Evolutionary conservation across 2,329 filamentous ascomycete genomes (phyloP).

Genomic region (Basipetospora chlamydospora): DNA sequence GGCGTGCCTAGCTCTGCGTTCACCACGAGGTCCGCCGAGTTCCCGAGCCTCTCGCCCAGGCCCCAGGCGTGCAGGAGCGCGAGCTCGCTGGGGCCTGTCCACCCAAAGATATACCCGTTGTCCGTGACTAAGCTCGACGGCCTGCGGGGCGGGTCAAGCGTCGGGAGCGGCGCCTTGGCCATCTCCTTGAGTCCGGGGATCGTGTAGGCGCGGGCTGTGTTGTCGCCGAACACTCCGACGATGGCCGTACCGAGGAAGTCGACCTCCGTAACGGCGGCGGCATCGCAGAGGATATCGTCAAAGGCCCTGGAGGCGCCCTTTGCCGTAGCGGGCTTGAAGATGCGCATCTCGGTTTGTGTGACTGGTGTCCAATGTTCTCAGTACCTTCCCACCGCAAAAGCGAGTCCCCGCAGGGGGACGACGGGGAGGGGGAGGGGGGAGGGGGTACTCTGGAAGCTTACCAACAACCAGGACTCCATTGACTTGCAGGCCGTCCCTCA

Average conservation of each 20-base stretch:
- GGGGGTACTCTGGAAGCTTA: too few species aligned
- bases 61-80: slow-evolving; percentile 78
- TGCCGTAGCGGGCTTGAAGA: slow-evolving; percentile 70
- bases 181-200: slow-evolving; percentile 85
- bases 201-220: slow-evolving; percentile 63
- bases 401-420: too few species aligned
- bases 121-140: slow-evolving; percentile 55
- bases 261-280: slow-evolving; percentile 61
- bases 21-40: slow-evolving; percentile 56
- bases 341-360: slow-evolving; percentile 58
- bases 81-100: slow-evolving; percentile 78
- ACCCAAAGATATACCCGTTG: slow-evolving; percentile 72
- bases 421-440: too few species aligned
- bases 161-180: slow-evolving; percentile 48
- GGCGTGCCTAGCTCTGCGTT: slow-evolving; percentile 64
- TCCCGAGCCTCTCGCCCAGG: slow-evolving; percentile 48
- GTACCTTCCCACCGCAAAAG: too few species aligned
- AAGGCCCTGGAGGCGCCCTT: slow-evolving; percentile 92
- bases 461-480: slow-evolving; percentile 70
- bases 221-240: slow-evolving; percentile 73
- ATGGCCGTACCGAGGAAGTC: slow-evolving; percentile 65
- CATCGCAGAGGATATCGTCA: slow-evolving; percentile 68
- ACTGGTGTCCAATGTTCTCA: too few species aligned
- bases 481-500: slow-evolving; percentile 60
- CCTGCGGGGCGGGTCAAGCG: slow-evolving; percentile 61